Evolutionary conservation across 108 stramenopile genomes (phyloP).

Genomic region (Mayamaea pseudoterrestris): DNA sequence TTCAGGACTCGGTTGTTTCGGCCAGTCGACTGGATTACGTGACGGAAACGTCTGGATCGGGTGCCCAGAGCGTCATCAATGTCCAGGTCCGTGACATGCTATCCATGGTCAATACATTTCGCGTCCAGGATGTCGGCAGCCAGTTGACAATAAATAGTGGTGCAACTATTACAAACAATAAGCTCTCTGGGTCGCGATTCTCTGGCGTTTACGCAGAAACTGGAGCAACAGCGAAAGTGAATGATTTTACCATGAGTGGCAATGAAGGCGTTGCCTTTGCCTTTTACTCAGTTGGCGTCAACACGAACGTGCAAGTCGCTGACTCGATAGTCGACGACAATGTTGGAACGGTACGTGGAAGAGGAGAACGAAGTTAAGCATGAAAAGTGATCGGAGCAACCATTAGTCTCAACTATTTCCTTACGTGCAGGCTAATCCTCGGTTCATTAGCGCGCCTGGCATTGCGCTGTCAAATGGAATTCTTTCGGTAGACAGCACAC

Average conservation of each 20-base stretch:
- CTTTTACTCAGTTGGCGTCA: not conserved
- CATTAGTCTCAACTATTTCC: too few species aligned
- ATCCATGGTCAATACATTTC: not conserved
- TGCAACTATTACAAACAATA: not conserved
- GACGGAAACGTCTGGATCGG: not conserved
- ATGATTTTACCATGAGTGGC: not conserved
- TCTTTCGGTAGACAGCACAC: too few species aligned
- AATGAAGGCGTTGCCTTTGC: constrained; percentile 1
- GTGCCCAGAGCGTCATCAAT: not conserved
- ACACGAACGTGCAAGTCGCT: not conserved
- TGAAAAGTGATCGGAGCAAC: too few species aligned
- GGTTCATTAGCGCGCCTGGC: too few species aligned
- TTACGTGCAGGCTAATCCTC: too few species aligned
- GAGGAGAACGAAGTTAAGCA: too few species aligned
- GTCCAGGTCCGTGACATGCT: not conserved
- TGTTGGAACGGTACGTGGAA: not conserved
- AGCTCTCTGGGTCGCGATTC: not conserved
- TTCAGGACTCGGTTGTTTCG: not conserved
- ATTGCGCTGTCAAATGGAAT: too few species aligned
- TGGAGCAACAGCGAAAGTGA: not conserved
- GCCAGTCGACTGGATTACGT: not conserved
- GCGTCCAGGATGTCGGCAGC: not conserved
- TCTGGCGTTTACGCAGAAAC: not conserved
- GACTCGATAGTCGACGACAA: not conserved
- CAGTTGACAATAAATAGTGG: not conserved